Evolutionary conservation across 225 moss, liverwort and hornwort species (phyloP).

Genomic region (Pseudoscleropodium purum): DNA sequence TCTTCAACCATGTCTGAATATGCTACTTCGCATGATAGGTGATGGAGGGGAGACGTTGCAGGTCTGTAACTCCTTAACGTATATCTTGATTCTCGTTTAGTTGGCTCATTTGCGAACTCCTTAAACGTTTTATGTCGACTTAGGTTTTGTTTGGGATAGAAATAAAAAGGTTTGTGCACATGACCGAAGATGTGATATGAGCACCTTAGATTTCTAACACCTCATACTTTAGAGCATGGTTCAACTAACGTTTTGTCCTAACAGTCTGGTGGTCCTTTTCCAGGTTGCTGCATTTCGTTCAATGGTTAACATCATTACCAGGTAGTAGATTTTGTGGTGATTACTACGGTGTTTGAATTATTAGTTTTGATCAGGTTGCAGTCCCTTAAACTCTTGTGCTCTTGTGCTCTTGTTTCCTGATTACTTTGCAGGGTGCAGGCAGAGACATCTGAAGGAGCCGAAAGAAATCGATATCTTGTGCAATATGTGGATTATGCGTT

Average conservation of each 20-base stretch:
- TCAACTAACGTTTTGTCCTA: neutral
- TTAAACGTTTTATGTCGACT: neutral
- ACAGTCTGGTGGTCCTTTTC: constrained; percentile 9
- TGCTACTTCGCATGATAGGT: constrained; percentile 94
- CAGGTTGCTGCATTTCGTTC: constrained; percentile 98
- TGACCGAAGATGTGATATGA: neutral
- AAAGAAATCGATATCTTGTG: constrained; percentile 74
- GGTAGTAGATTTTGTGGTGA: constrained; percentile 23
- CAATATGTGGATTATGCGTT: constrained; percentile 94
- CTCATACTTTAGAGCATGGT: neutral
- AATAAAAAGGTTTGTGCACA: neutral
- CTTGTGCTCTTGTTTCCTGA: neutral
- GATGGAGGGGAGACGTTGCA: constrained; percentile 95
- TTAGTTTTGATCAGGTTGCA: neutral
- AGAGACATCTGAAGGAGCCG: constrained; percentile 75
- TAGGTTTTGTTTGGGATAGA: neutral
- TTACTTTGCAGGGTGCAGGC: constrained; percentile 61
- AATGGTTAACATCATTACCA: constrained; percentile 91
- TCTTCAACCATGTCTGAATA: constrained; percentile 84
- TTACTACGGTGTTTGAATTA: neutral
- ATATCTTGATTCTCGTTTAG: neutral
- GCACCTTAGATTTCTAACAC: neutral
- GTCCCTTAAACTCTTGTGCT: neutral
- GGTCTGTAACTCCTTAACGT: constrained; percentile 22
- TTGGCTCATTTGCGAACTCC: neutral